A percentile compares a stretch with the other conserved stretches of the same genome.
phyloP scores from a whole-genome alignment of 306 rosid genomes.

The Begonia masoniana region DNA sequence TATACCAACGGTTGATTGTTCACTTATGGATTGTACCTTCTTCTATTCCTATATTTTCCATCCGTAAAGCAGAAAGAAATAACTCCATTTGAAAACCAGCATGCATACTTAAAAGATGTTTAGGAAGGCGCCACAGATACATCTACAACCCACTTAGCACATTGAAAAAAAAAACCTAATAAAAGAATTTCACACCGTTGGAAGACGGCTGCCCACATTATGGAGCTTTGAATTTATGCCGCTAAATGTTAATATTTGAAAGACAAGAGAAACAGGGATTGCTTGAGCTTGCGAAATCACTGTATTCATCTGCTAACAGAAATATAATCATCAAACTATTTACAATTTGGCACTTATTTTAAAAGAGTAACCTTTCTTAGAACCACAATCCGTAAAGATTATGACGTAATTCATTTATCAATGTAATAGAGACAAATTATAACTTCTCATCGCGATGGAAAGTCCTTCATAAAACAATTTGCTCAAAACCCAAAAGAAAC shows the following conservation, averaged over 20 bases:
- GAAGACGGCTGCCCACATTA: conserved; percentile 91
- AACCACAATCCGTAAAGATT: too few species aligned
- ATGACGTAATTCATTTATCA: too few species aligned
- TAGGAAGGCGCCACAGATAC: not conserved
- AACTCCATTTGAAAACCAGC: not conserved
- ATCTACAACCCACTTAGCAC: too few species aligned
- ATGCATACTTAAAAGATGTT: too few species aligned
- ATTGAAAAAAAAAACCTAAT: not conserved
- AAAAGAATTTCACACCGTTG: conserved; percentile 41
- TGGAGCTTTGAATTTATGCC: conserved; percentile 91
- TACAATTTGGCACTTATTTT: too few species aligned
- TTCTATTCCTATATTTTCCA: not conserved
- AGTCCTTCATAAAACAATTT: too few species aligned
- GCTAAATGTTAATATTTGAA: conserved; percentile 84
- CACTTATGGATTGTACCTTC: too few species aligned
- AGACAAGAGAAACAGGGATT: conserved; percentile 71
- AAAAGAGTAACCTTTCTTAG: too few species aligned
- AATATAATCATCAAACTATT: not conserved
- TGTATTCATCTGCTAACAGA: conserved; percentile 46
- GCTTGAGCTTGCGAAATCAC: conserved; percentile 97
- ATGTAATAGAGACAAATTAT: too few species aligned
- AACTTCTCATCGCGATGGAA: too few species aligned
- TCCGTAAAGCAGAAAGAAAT: not conserved
- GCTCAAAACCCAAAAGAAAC: too few species aligned
- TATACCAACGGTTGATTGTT: too few species aligned